Percentiles rank a stretch among this genome's conserved stretches.
Conservation (phyloP, 768 basidiomycete species). For the Tremella mesenterica region DNA sequence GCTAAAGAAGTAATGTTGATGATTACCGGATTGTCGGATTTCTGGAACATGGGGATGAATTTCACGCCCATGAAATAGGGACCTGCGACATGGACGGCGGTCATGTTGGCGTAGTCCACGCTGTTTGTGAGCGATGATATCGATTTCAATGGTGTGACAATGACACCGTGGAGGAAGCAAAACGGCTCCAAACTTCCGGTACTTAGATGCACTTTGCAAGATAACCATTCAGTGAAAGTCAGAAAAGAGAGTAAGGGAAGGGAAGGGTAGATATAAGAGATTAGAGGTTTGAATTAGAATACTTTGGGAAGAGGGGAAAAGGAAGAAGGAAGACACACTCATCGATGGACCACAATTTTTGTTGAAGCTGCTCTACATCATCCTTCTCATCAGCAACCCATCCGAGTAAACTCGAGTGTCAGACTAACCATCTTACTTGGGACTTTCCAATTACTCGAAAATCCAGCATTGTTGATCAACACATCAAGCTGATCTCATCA, state of each 20-base stretch:
- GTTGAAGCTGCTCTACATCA: background rate
- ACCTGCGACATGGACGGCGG: slow-evolving; percentile 31
- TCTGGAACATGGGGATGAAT: slow-evolving; percentile 29
- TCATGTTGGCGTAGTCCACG: slow-evolving; percentile 25
- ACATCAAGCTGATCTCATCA: slow-evolving; percentile 21
- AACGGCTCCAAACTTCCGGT: no score
- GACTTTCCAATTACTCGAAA: slow-evolving; percentile 25
- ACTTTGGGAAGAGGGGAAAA: no score
- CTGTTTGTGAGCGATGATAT: background rate
- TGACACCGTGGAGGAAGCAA: no score
- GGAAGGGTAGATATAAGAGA: no score
- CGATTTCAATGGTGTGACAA: background rate
- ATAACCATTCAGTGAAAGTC: no score
- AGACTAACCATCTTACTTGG: slow-evolving; percentile 4
- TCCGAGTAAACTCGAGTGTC: background rate
- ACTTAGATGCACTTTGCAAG: no score
- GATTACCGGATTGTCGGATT: slow-evolving; percentile 24
- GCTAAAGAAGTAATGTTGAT: slow-evolving; percentile 32
- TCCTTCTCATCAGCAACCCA: background rate
- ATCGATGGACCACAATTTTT: background rate
- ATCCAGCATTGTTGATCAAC: slow-evolving; percentile 40
- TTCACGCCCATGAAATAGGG: slow-evolving; percentile 36
- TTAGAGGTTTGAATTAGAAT: no score
- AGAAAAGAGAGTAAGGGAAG: no score
- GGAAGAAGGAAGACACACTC: background rate